Conservation (phyloP, 2,329 filamentous ascomycete genomes). For the Didymella segeticola region DNA sequence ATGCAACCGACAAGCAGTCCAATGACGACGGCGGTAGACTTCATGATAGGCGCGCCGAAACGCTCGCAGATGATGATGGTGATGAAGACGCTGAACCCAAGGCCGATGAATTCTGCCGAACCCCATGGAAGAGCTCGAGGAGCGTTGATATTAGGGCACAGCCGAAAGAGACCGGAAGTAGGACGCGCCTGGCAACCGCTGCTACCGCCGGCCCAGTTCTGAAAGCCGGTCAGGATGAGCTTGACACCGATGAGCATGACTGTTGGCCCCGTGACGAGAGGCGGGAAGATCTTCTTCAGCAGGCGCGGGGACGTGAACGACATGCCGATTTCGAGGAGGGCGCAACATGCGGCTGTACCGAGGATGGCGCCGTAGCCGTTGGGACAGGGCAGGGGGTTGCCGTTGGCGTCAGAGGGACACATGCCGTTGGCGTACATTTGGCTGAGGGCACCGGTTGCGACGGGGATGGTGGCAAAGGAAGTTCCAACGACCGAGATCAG, state of each 20-base stretch:
- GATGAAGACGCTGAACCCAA: slow-evolving; percentile 81
- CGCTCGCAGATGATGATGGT: slow-evolving; percentile 82
- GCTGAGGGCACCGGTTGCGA: slow-evolving; percentile 72
- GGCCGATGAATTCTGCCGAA: slow-evolving; percentile 76
- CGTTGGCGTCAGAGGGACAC: slow-evolving; percentile 65
- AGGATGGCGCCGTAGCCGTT: slow-evolving; percentile 78
- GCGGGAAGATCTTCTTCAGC: slow-evolving; percentile 77
- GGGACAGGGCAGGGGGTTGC: slow-evolving; percentile 74
- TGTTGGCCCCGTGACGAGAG: slow-evolving; percentile 74
- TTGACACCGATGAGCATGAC: slow-evolving; percentile 76
- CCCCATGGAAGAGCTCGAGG: slow-evolving; percentile 79
- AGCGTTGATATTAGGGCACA: slow-evolving; percentile 68
- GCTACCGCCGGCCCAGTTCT: slow-evolving; percentile 79
- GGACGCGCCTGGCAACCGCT: slow-evolving; percentile 61
- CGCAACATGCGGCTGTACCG: slow-evolving; percentile 64
- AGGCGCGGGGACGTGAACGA: slow-evolving; percentile 74
- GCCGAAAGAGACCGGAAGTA: slow-evolving; percentile 61
- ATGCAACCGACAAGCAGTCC: slow-evolving; percentile 79
- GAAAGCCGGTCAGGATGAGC: slow-evolving; percentile 74
- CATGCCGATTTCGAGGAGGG: slow-evolving; percentile 71
- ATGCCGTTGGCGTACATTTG: slow-evolving; percentile 82
- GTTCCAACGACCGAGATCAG: slow-evolving; percentile 81
- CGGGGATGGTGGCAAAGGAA: slow-evolving; percentile 77
- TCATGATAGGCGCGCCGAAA: slow-evolving; percentile 85
- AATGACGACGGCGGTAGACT: slow-evolving; percentile 76